Percentiles rank a stretch among this genome's conserved stretches.
These are phyloP conservation scores for Trapa bicornis DNA, from an alignment of 345 rosid species.

Conservation along the genomic window DNA sequence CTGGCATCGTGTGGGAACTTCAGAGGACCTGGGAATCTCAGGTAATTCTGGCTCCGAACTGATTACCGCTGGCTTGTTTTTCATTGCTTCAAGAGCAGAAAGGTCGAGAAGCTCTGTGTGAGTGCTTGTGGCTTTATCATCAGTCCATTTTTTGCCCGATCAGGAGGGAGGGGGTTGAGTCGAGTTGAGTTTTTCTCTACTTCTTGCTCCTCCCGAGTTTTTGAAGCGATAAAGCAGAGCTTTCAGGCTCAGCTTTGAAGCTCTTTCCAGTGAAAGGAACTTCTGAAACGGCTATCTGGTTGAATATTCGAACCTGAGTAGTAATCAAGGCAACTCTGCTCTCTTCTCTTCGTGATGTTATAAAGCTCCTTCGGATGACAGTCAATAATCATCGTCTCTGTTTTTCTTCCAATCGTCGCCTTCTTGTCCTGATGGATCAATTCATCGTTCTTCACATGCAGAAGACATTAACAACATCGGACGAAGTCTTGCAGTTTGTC, in stretches of 20 bases:
- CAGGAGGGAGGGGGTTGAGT: background rate
- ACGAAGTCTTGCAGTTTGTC: background rate
- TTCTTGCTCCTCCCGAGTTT: background rate
- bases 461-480: background rate
- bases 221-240: background rate
- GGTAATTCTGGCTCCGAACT: slow-evolving; percentile 19
- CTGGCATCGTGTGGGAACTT: background rate
- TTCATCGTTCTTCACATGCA: background rate
- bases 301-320: background rate
- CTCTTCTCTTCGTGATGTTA: background rate
- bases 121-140: background rate
- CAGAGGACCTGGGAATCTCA: slow-evolving; percentile 12
- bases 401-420: background rate
- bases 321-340: background rate
- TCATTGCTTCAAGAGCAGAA: background rate
- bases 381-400: background rate
- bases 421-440: background rate
- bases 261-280: background rate
- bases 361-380: background rate
- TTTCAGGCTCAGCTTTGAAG: background rate
- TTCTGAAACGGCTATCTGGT: background rate
- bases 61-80: slow-evolving; percentile 4
- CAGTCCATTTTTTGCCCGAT: background rate
- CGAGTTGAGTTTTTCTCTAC: background rate
- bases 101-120: background rate